Evolutionary conservation across 1,284 basidiomycete genomes (phyloP).

Genomic region (Trichosporon sp.): DNA sequence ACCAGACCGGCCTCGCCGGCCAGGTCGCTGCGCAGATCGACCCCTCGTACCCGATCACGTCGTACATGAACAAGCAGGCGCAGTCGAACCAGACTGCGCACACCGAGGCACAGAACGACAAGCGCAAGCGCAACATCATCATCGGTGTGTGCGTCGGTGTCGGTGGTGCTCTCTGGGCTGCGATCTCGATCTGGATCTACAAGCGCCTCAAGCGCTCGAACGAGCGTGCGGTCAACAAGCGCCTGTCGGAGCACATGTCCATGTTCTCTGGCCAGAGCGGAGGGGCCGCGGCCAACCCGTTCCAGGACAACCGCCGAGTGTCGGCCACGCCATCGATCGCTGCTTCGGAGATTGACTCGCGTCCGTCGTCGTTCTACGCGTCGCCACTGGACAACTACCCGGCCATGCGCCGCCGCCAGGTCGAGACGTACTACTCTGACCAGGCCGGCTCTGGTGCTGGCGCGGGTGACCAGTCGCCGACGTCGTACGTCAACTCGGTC

Average conservation of each 20-base stretch:
- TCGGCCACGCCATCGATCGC: slow-evolving; percentile 40
- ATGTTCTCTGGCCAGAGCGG: slow-evolving; percentile 34
- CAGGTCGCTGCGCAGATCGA: slow-evolving; percentile 47
- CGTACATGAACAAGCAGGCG: slow-evolving; percentile 3
- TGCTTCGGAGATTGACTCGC: slow-evolving; percentile 46
- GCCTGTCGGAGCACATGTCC: slow-evolving; percentile 48
- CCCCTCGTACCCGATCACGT: slow-evolving; percentile 36
- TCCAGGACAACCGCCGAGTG: slow-evolving; percentile 24
- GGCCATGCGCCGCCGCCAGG: slow-evolving; percentile 30
- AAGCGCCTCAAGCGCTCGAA: slow-evolving; percentile 45
- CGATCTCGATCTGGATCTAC: slow-evolving; percentile 47
- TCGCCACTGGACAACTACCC: slow-evolving; percentile 45
- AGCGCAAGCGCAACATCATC: slow-evolving; percentile 42
- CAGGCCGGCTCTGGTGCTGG: slow-evolving; percentile 6
- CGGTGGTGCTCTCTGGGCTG: slow-evolving; percentile 45
- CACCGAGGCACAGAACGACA: slow-evolving; percentile 10
- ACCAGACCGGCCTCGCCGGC: slow-evolving; percentile 44
- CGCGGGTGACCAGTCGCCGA: slow-evolving; percentile 15
- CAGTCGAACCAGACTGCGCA: slow-evolving; percentile 1
- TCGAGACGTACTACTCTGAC: slow-evolving; percentile 19
- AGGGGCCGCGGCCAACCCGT: slow-evolving; percentile 14
- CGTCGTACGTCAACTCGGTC: slow-evolving; percentile 27
- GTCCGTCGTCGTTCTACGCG: slow-evolving; percentile 49
- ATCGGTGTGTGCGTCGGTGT: slow-evolving; percentile 48
- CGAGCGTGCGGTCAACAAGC: slow-evolving; percentile 45